These are phyloP conservation scores for Azolla pinnata DNA, from an alignment of 75 land plant species.

Conservation along the genomic window DNA sequence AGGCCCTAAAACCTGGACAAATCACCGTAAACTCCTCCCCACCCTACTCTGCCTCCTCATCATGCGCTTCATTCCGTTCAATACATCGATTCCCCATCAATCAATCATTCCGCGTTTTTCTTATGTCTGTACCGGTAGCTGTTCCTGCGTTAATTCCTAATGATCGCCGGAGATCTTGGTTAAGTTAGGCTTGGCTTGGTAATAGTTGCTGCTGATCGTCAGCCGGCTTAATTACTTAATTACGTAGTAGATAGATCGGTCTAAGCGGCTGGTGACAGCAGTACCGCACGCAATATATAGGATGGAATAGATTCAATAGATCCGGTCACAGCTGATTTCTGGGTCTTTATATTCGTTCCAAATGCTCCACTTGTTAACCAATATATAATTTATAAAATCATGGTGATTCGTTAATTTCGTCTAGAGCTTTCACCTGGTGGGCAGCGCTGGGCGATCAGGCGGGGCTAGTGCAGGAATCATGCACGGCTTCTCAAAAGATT, in stretches of 20 bases:
- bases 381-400: background rate
- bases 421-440: conserved; percentile 1
- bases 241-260: no score
- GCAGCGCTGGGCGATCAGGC: background rate
- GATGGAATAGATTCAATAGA: background rate
- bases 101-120: background rate
- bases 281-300: no score
- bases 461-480: conserved; percentile 27
- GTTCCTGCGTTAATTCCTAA: background rate
- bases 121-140: background rate
- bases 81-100: background rate
- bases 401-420: background rate
- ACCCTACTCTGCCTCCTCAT: background rate
- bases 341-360: background rate
- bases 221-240: no score
- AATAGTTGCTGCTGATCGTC: no score
- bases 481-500: conserved; percentile 62
- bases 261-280: no score
- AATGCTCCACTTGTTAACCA: background rate
- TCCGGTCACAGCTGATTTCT: background rate
- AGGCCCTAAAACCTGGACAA: conserved; percentile 44
- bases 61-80: background rate
- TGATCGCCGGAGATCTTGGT: background rate
- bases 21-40: conserved; percentile 31
- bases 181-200: background rate